Conservation (phyloP, 352 stramenopile genomes). For the Pythium grandisporangium region DNA sequence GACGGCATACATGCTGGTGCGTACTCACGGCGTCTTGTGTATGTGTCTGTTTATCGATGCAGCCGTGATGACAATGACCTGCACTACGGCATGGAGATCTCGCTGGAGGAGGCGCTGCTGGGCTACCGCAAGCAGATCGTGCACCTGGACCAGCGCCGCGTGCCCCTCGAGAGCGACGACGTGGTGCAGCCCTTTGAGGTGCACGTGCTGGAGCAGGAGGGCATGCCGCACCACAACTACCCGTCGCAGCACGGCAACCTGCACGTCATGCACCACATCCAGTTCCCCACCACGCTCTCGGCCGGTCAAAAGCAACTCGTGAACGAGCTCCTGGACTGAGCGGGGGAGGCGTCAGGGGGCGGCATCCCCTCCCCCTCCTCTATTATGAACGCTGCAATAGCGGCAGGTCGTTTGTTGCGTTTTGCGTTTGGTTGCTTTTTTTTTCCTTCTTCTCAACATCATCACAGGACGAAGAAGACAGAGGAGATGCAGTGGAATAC, state of each 20-base stretch:
- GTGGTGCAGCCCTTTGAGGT: slow-evolving; percentile 93
- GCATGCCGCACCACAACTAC: slow-evolving; percentile 93
- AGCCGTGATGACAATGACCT: slow-evolving; percentile 92
- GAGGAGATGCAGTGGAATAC: too few species aligned
- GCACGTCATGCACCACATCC: slow-evolving; percentile 93
- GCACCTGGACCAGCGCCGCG: slow-evolving; percentile 92
- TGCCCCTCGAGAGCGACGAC: slow-evolving; percentile 73
- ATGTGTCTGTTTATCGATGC: background rate
- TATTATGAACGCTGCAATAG: too few species aligned
- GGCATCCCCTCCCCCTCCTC: too few species aligned
- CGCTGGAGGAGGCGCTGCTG: slow-evolving; percentile 93
- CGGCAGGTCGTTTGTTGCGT: too few species aligned
- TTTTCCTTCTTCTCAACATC: too few species aligned
- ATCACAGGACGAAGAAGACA: background rate
- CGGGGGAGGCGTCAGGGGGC: too few species aligned
- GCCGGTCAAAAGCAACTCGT: slow-evolving; percentile 81
- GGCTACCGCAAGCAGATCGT: slow-evolving; percentile 90
- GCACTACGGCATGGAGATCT: slow-evolving; percentile 92
- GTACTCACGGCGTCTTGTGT: too few species aligned
- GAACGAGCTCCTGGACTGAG: slow-evolving; percentile 14
- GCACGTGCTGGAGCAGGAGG: slow-evolving; percentile 86
- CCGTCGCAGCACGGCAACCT: slow-evolving; percentile 88
- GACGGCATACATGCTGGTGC: too few species aligned
- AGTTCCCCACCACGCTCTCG: slow-evolving; percentile 88
- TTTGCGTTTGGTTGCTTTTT: too few species aligned